Base-by-base conservation (phyloP, 2,329 filamentous ascomycete genomes). In the Talaromyces islandicus region DNA sequence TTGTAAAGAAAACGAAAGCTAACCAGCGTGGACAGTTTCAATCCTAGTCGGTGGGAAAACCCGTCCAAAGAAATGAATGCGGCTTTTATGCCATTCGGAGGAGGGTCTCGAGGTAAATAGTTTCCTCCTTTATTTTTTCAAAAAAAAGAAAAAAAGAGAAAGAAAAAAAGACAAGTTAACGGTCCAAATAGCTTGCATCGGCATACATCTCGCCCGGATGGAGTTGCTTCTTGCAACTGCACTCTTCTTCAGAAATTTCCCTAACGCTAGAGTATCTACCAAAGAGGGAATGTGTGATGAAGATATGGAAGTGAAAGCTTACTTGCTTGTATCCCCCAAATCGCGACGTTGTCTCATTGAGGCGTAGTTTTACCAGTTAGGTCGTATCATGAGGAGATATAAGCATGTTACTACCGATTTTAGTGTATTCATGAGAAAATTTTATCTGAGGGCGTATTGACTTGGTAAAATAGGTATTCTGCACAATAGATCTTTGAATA, bases 1-100 rank as follows among this genome's bases (percentile, higher is more conserved):
- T 29, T 12, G 14, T 24, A 14, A 17, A 27, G 35, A 32, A 19
- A 14, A 1, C 21, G 3, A 19, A 5, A 48, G 43, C 24, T 43
- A 32, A 54, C 29, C 43, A n/a, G 43, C 10, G 17, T 25, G n/a
- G 27, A 52, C 52, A 52, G 53, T 29, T 87, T 83, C 77, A 74
- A 83, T 52, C 74, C 79, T 29, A 74, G 67, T 2, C 74, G 84
- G 7, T 86, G 83, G 83, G 56, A 74, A 54, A 32, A 74, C 24
- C 43, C 52, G 17, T 27, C 52, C 38, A 59, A 63, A 53, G 73
- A 74, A 51, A 74, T 77, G 63, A 78, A 81, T 57, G 75, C 79
- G 1, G 82, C 82, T 14, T 88, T 89, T 66, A 86, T 84, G 78
- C 85, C 86, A 0, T 90, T 89, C 69, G 83, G 86, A 1, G 86